Base-by-base conservation (phyloP, 768 basidiomycete genomes). In the Cantharellus anzutake region DNA sequence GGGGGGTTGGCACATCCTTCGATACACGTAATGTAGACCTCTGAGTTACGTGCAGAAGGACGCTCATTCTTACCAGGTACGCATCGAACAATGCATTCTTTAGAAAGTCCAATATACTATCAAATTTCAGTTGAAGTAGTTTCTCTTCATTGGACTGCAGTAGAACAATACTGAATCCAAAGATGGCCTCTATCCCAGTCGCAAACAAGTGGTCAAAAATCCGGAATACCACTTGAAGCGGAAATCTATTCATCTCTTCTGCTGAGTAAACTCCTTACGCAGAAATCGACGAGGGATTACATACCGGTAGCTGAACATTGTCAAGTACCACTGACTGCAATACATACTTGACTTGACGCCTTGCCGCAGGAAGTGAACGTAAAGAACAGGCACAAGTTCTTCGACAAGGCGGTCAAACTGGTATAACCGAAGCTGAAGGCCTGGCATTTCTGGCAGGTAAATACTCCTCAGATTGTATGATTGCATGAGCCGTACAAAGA, bases 401-500 rank as follows among this genome's bases (percentile, higher is more conserved):
- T 99, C 96, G 51, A 96, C 72, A 56, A 97, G 72, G 38, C 93
- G 86, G 68, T 98, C 96, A 70, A 98, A 97, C 81, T 99, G 76
- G 67, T 73, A 78, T 16, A 99, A 77, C 29, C 94, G 88, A 50
- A 92, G 73, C 68, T 98, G 96, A 3, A 99, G 70, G 64, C 91
- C 94, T 0, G 96, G 96, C 96, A 99, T 99, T 67, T 99, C 94
- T 2, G 96, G 93, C n/a, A 97, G 75, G 72, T 92, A 99, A 71
- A 97, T 94, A 1, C 91, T 91, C 51, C 94, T 82, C 2, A 98
- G 76, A 70, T 94, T 93, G 68, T 99, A 98, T 0, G 93, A 86
- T 61, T 96, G 77, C 96, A 98, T 98, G 14, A 99, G 71, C 58
- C 96, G 77, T 38, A 97, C 92, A 5, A 98, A 78, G 5, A 98